Base-by-base conservation (phyloP, 2,329 filamentous ascomycete species). In the Sordariomycetes sp. region DNA sequence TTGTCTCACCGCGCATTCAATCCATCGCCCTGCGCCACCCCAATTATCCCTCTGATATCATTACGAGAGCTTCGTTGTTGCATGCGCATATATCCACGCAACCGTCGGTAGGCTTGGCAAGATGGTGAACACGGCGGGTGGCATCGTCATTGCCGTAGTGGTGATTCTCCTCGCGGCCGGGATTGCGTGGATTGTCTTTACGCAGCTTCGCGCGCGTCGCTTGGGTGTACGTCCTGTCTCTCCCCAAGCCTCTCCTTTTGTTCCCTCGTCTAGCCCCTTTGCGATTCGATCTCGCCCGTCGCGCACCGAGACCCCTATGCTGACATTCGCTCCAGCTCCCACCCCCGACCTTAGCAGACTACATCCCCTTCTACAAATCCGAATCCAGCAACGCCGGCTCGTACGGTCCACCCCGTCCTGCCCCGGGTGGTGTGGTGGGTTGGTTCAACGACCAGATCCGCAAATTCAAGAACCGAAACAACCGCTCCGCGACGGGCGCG, bases 111-210 rank as follows among this genome's bases (percentile, higher is more conserved):
- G n/a, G n/a, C n/a, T n/a, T n/a, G n/a, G n/a, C n/a, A n/a, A 19
- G 26, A 79, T 79, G 70, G 64, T 70, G 51, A 68, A 68, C 43
- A 61, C 72, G 33, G 66, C 71, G 44, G 78, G 79, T 51, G 72
- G 80, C 42, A 76, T 88, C 61, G 71, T 87, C 55, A 77, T 93
- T 52, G 70, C 86, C 50, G 56, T 90, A 50, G 47, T 86, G 45
- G 61, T 86, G 46, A 54, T 84, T 48, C 50, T 75, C 35, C 39
- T 80, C 36, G 56, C 65, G 36, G 73, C 59, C 18, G 76, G 63
- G 37, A 58, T 70, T 36, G 78, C 70, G 49, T 90, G 81, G 78
- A 62, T 86, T 39, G 58, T 77, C 49, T 87, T 79, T 50, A 77
- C 79, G 20, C 81, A 85, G 50, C 66, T 81, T 46, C 80, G 80